phyloP scores from a whole-genome alignment of 805 yeast genomes.

The Wickerhamomyces bovis region DNA sequence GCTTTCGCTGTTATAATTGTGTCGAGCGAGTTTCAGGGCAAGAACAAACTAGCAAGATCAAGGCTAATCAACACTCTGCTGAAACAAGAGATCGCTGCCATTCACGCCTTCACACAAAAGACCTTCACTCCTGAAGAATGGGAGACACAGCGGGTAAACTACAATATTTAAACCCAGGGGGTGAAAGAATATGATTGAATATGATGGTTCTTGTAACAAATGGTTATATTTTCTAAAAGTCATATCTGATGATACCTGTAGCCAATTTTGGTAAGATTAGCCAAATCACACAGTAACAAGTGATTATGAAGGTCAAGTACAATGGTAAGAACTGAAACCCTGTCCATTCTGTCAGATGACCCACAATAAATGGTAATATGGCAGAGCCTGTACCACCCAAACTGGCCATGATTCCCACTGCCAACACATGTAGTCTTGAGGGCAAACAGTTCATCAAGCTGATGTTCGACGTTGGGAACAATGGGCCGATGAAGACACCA shows the following conservation, averaged over 20 bases:
- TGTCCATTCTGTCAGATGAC: slow-evolving; percentile 29
- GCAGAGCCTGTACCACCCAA: slow-evolving; percentile 86
- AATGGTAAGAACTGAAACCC: slow-evolving; percentile 25
- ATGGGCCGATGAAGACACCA: slow-evolving; percentile 64
- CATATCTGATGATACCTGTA: slow-evolving; percentile 1
- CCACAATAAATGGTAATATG: slow-evolving; percentile 58
- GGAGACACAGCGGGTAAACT: slow-evolving; percentile 31
- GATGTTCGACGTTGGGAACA: slow-evolving; percentile 67
- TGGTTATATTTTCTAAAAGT: neutral
- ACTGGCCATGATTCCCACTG: slow-evolving; percentile 71
- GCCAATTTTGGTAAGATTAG: slow-evolving; percentile 5
- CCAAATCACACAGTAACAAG: slow-evolving; percentile 11
- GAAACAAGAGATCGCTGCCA: slow-evolving; percentile 76
- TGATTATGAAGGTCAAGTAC: slow-evolving; percentile 6
- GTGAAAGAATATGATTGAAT: too few species aligned
- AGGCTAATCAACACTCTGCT: slow-evolving; percentile 75
- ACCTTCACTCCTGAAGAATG: slow-evolving; percentile 88
- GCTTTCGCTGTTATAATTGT: slow-evolving; percentile 93
- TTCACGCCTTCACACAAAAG: slow-evolving; percentile 95
- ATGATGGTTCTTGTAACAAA: too few species aligned
- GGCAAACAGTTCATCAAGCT: slow-evolving; percentile 62
- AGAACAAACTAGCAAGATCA: slow-evolving; percentile 81
- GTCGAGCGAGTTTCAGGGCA: slow-evolving; percentile 62
- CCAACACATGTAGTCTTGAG: slow-evolving; percentile 49
- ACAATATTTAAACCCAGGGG: slow-evolving; percentile 6